Conservation (phyloP, 2,329 filamentous ascomycete species). For the Alternaria longipes region DNA sequence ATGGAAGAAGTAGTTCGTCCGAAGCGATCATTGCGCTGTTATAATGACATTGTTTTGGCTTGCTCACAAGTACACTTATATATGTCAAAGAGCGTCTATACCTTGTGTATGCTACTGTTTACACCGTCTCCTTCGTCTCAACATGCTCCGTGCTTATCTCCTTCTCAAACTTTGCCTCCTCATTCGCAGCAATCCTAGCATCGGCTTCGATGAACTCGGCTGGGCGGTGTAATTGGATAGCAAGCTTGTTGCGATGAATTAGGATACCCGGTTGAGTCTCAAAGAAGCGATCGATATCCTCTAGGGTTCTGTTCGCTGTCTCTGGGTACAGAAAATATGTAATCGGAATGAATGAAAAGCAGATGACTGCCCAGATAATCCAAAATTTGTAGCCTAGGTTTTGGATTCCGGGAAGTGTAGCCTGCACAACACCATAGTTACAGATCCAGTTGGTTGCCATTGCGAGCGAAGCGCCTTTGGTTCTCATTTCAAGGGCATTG, state of each 20-base stretch:
- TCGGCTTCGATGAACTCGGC: constrained; percentile 60
- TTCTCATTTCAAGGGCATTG: constrained; percentile 49
- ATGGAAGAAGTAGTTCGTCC: not conserved
- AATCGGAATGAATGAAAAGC: constrained; percentile 62
- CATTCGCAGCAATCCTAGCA: constrained; percentile 44
- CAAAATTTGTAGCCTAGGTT: constrained; percentile 63
- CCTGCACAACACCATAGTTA: constrained; percentile 46
- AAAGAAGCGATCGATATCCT: constrained; percentile 60
- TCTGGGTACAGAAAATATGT: constrained; percentile 64
- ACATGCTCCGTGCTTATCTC: constrained; percentile 31
- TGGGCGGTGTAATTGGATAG: constrained; percentile 57
- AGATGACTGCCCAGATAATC: constrained; percentile 65
- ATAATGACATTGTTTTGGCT: not conserved
- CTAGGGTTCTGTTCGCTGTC: constrained; percentile 57
- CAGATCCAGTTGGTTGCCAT: constrained; percentile 48
- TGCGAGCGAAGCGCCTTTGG: constrained; percentile 46
- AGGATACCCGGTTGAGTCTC: constrained; percentile 51
- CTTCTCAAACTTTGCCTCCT: constrained; percentile 14
- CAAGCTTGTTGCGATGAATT: constrained; percentile 60
- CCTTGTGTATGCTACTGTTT: not conserved
- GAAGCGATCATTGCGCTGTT: not conserved
- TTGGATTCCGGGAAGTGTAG: constrained; percentile 47
- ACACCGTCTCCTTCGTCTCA: constrained; percentile 40
- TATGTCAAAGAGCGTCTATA: not conserved
- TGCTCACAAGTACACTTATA: not conserved